Evolutionary conservation across 306 rosid species (phyloP).

Genomic region (Vigna unguiculata): DNA sequence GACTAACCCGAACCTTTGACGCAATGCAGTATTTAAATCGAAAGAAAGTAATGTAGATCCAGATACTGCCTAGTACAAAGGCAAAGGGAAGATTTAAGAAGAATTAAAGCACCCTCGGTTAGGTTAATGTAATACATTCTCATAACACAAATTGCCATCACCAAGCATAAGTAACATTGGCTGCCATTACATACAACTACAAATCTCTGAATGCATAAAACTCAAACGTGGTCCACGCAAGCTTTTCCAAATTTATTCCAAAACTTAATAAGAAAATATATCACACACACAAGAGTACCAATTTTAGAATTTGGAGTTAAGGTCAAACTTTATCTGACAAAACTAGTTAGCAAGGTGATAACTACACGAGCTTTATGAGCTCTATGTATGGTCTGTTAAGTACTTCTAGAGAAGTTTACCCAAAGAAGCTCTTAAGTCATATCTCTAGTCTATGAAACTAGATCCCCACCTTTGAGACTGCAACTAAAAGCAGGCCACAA

Average conservation of each 20-base stretch:
- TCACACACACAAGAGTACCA: not conserved
- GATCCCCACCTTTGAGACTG: too few species aligned
- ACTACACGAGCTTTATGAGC: too few species aligned
- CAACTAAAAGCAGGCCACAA: too few species aligned
- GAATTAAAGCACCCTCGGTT: slow-evolving; percentile 6
- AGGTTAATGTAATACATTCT: not conserved
- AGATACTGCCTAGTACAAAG: not conserved
- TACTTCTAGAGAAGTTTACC: too few species aligned
- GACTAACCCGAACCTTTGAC: not conserved
- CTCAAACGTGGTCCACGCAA: not conserved
- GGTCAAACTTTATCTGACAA: too few species aligned
- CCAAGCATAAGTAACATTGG: not conserved
- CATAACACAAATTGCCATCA: slow-evolving; percentile 6
- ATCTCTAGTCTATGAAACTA: too few species aligned
- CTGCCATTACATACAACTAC: not conserved
- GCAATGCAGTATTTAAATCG: too few species aligned
- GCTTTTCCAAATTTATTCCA: not conserved
- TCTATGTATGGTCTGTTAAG: too few species aligned
- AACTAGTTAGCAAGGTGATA: too few species aligned
- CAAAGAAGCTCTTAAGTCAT: too few species aligned
- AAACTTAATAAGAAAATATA: not conserved
- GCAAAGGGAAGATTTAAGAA: not conserved
- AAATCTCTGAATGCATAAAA: not conserved
- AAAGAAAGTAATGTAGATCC: too few species aligned
- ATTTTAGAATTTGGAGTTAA: too few species aligned